A percentile compares a stretch with the other conserved stretches of the same genome.
These are phyloP conservation scores for Gloeophyllum trabeum DNA, from an alignment of 768 basidiomycete genomes.

Conservation along the genomic window DNA sequence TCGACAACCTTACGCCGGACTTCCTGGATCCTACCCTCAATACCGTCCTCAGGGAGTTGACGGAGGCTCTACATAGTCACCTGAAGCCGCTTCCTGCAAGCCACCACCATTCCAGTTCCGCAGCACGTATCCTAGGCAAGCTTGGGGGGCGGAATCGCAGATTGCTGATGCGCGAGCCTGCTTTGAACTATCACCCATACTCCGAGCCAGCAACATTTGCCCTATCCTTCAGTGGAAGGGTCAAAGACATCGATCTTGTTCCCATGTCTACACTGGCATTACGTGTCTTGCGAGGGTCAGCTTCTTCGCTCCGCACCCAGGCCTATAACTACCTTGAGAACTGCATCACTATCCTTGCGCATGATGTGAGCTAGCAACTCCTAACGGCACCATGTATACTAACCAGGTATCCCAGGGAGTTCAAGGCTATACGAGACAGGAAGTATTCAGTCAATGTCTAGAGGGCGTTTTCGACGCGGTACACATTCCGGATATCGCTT, in stretches of 20 bases:
- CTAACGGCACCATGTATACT: background rate
- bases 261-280: constrained; percentile 57
- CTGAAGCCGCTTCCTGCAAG: constrained; percentile 83
- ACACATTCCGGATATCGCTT: constrained; percentile 55
- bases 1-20: constrained; percentile 96
- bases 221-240: constrained; percentile 63
- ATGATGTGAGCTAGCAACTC: constrained; percentile 42
- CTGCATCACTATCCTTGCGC: constrained; percentile 56
- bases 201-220: constrained; percentile 60
- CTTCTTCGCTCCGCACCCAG: constrained; percentile 37
- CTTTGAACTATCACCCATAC: constrained; percentile 58
- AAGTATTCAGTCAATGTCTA: constrained; percentile 56
- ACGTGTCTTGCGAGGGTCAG: constrained; percentile 42
- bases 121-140: constrained; percentile 93
- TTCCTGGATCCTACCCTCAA: constrained; percentile 94
- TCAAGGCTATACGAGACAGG: constrained; percentile 60
- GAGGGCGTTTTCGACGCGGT: constrained; percentile 74
- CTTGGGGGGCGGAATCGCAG: constrained; percentile 90
- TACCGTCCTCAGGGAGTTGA: constrained; percentile 85
- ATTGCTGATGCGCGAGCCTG: constrained; percentile 70
- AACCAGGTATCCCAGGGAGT: constrained; percentile 37
- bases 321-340: constrained; percentile 65
- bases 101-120: constrained; percentile 86
- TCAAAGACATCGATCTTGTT: constrained; percentile 53
- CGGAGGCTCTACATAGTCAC: constrained; percentile 88